These are phyloP conservation scores for Pseudohalonectria lignicola DNA, from an alignment of 2,329 filamentous ascomycete genomes.

Conservation along the genomic window DNA sequence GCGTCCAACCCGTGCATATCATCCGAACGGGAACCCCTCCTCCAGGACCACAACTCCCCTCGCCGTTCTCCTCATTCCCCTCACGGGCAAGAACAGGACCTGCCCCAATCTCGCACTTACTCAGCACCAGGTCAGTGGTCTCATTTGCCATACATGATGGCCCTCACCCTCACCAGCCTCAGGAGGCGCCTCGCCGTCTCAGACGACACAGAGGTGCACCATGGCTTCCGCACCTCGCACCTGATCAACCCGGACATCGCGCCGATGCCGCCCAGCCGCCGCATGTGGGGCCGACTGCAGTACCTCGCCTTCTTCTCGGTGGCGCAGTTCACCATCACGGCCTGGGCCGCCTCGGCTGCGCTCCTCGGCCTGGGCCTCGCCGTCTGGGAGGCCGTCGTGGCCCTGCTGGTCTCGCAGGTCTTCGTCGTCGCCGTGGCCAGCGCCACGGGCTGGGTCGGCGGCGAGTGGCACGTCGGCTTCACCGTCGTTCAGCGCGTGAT, in stretches of 20 bases:
- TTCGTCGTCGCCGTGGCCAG: slow-evolving; percentile 22
- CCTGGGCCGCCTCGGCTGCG: slow-evolving; percentile 7
- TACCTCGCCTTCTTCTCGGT: slow-evolving; percentile 1
- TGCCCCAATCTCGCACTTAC: no score
- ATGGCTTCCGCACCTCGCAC: not conserved
- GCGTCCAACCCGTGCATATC: no score
- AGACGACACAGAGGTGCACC: not conserved
- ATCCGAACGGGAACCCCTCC: no score
- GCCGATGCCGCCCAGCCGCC: slow-evolving; percentile 8
- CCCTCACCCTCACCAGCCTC: not conserved
- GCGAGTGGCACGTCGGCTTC: slow-evolving; percentile 29
- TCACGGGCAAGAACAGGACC: no score
- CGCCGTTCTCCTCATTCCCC: no score
- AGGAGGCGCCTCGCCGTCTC: slow-evolving; percentile 1
- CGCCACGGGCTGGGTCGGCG: slow-evolving; percentile 23
- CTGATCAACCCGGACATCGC: slow-evolving; percentile 11
- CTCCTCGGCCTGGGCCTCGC: slow-evolving; percentile 7
- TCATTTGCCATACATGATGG: no score
- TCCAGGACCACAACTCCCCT: no score
- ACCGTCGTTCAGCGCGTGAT: slow-evolving; percentile 25
- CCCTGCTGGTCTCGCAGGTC: slow-evolving; percentile 22
- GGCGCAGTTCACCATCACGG: slow-evolving; percentile 7
- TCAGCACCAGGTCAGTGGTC: no score
- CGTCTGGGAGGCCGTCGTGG: slow-evolving; percentile 7
- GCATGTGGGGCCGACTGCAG: slow-evolving; percentile 5